phyloP scores from a whole-genome alignment of 352 stramenopile species.

The Globisporangium middletonii region DNA sequence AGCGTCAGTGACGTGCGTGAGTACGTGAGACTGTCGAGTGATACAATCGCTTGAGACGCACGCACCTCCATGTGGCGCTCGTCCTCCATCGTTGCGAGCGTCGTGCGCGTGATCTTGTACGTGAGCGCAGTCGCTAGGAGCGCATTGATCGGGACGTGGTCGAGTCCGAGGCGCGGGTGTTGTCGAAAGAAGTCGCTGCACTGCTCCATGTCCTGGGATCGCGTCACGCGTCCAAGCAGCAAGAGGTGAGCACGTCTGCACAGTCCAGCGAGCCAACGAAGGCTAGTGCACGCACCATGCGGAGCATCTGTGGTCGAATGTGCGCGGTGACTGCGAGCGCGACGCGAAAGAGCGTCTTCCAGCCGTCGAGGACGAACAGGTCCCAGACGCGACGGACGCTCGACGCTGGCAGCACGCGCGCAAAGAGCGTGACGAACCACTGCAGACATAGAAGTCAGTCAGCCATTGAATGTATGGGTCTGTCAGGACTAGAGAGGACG shows the following conservation, averaged over 20 bases:
- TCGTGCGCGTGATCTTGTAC: conserved; percentile 65
- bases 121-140: conserved; percentile 37
- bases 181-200: conserved; percentile 68
- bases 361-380: conserved; percentile 67
- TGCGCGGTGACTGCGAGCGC: conserved; percentile 57
- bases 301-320: conserved; percentile 47
- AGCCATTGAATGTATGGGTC: background rate
- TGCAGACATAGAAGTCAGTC: conserved; percentile 10
- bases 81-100: conserved; percentile 54
- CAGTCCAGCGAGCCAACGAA: background rate
- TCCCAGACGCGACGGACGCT: conserved; percentile 66
- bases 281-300: conserved; percentile 31
- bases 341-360: conserved; percentile 70
- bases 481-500: background rate
- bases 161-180: conserved; percentile 45
- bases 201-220: conserved; percentile 56
- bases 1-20: background rate
- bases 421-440: conserved; percentile 86
- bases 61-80: conserved; percentile 63
- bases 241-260: background rate
- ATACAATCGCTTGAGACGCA: background rate
- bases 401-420: conserved; percentile 38
- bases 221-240: background rate
- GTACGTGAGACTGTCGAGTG: background rate
- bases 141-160: conserved; percentile 26